Base-by-base conservation (phyloP, 768 basidiomycete species). In the Lentinula detonsa region DNA sequence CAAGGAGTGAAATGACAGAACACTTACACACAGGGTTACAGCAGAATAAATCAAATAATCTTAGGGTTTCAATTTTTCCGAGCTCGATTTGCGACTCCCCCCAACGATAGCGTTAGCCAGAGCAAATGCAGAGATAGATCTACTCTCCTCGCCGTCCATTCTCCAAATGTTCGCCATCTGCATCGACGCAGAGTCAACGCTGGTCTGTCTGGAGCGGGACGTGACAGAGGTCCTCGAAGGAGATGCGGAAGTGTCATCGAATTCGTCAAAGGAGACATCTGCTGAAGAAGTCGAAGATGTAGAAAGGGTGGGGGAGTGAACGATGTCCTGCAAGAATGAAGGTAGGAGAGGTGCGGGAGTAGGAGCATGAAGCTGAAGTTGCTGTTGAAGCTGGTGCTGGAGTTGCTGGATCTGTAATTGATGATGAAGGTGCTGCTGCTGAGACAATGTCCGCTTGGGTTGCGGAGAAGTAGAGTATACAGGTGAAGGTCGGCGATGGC, bases 251-350 rank as follows among this genome's bases (percentile, higher is more conserved):
- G n/a, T n/a, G 31, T 51, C 45, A 5, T 60, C 77, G 50, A 76
- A 77, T 55, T 88, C 87, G 62, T 88, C 87, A 16, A 84, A 73
- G 3, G 85, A 85, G 46, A 88, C 70, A 60, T 88, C 88, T 4
- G 85, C 81, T 1, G 86, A 87, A 5, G 84, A 86, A 8, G 86
- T 79, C 15, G 84, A 85, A 4, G 85, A 78, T 18, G 87, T 82
- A 5, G 88, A 87, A 52, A 82, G 71, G 9, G 84, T 80, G n/a
- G 86, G 86, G 0, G 85, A 83, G 67, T 85, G 83, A 18, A 90
- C 82, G 23, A 89, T 85, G 64, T 90, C 87, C 67, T 89, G 86
- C 64, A 91, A 71, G 75, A 90, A 91, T 7, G 89, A 84, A 3
- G 90, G 90, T n/a, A 91, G 77, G 43, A 91, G 78, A 6, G 86